Percentiles rank a stretch among this genome's conserved stretches.
phyloP scores from a whole-genome alignment of 2,329 filamentous ascomycete genomes.

The Claviceps sp. region DNA sequence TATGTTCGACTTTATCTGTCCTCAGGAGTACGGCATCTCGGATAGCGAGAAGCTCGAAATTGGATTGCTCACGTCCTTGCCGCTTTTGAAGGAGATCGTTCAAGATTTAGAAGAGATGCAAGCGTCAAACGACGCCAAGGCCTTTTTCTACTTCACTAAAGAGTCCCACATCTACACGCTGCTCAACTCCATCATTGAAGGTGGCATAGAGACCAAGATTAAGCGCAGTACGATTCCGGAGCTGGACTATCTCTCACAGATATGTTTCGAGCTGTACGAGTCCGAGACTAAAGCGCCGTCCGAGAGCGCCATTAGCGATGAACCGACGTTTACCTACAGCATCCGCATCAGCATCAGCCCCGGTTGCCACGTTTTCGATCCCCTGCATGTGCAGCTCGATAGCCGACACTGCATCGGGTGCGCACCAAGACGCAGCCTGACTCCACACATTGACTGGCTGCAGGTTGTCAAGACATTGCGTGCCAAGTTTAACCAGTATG shows the following conservation, averaged over 20 bases:
- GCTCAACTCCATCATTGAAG: slow-evolving; percentile 93
- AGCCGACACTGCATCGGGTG: slow-evolving; percentile 93
- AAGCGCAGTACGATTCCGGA: slow-evolving; percentile 90
- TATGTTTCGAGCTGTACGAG: slow-evolving; percentile 96
- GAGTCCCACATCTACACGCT: slow-evolving; percentile 98
- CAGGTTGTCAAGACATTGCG: slow-evolving; percentile 90
- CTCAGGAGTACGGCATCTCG: slow-evolving; percentile 94
- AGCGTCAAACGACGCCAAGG: slow-evolving; percentile 84
- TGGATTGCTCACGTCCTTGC: slow-evolving; percentile 82
- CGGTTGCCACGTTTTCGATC: slow-evolving; percentile 92
- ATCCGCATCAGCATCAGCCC: slow-evolving; percentile 94
- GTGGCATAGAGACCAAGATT: slow-evolving; percentile 94
- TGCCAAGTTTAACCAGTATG: slow-evolving; percentile 82
- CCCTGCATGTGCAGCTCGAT: slow-evolving; percentile 89
- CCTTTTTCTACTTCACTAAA: slow-evolving; percentile 98
- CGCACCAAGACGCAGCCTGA: slow-evolving; percentile 78
- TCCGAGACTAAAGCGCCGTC: slow-evolving; percentile 56
- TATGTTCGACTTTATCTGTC: slow-evolving; percentile 94
- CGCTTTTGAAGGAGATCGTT: slow-evolving; percentile 90
- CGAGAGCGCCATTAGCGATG: slow-evolving; percentile 30
- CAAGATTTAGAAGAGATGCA: slow-evolving; percentile 95
- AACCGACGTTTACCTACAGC: slow-evolving; percentile 76
- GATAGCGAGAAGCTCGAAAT: slow-evolving; percentile 98
- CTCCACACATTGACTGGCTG: slow-evolving; percentile 88
- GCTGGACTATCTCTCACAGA: slow-evolving; percentile 92